Evolutionary conservation across 176 grass and related monocot genomes (phyloP), one percentile per base, ranked within the genome.

Genomic region (Aegilops speltoides): DNA sequence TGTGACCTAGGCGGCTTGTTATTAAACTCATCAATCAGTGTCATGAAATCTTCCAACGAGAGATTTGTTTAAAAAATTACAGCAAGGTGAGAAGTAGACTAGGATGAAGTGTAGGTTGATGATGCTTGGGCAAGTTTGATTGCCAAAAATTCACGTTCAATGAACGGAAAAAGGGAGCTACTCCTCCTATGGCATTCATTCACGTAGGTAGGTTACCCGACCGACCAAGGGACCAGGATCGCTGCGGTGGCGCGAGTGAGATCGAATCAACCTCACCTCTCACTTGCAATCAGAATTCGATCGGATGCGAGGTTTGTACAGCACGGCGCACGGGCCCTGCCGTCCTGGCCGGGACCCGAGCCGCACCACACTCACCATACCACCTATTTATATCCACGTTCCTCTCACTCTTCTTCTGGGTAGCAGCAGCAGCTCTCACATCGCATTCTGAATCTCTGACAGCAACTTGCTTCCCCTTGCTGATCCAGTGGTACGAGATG

Each of bases 261-360:
- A 87, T 28, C 10, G 81, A 91, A 91, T 80, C 89, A 84, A 80
- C 89, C 81, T 79, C 85, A 6, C 43, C 66, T 20, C 66, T 17
- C 9, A 11, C 40, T 41, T 41, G 40, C 40, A 1, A 10, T 56
- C 26, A 8, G 12, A 11, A 38, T 63, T 84, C 19, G 54, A 57
- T 57, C 76, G 45, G 85, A 64, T 85, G 89, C 70, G 89, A 85
- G 84, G 85, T 88, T 77, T 85, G 82, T 24, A 88, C 86, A 78
- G 38, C 82, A 77, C 23, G 59, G 78, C 2, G 56, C 25, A 7
- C 26, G 71, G 71, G 16, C 72, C 72, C n/a, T 13, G 41, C 10
- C 38, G 70, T 73, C 70, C 70, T 73, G 37, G n/a, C 38, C 17
- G 52, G 52, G 17, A 20, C 52, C 48, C 14, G 13, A 48, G 4